Evolutionary conservation across 495 filamentous ascomycete species (phyloP), one percentile per base, ranked within the genome.

Genomic region (Penicillium paradoxum): DNA sequence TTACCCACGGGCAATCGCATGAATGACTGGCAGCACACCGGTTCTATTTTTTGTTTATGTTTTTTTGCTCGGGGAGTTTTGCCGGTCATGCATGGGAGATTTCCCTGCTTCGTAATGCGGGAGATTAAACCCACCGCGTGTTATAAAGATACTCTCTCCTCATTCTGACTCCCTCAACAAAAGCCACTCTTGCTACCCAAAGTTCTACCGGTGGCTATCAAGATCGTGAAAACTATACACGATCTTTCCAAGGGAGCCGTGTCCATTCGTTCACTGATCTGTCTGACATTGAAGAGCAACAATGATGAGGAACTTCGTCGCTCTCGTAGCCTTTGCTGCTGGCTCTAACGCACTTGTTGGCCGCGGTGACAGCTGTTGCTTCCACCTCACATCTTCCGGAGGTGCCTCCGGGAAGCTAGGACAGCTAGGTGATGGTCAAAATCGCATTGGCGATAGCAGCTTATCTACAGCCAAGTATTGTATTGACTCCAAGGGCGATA

Each of bases 371-470:
- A 64, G 52, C 49, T 82, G 79, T 51, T 78, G 78, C 65, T 83
- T 83, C 65, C 65, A 72, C 25, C 53, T 83, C 38, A 73, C 67
- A 19, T 68, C 75, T 11, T 67, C 74, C 25, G 77, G 78, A 10
- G 70, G 60, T 53, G 68, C 64, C 22, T 74, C 73, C 27, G 80
- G 79, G 21, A 55, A 66, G 25, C 58, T 82, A 17, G 81, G 78
- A 21, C 77, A 84, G 58, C 65, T 82, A 36, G 53, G 48, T 51
- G 77, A 81, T 58, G 81, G 81, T 18, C 80, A 83, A 66, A 73
- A 73, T 53, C 72, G 80, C 19, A 70, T 81, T 53, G 73, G 76
- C 34, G 75, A 65, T 11, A 36, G 72, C 38, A 66, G 65, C 11
- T 56, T 77, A 14, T 48, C 68, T 6, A 55, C 65, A 14, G 67